Evolutionary conservation across 306 rosid genomes (phyloP).

Genomic region (Neltuma alba): DNA sequence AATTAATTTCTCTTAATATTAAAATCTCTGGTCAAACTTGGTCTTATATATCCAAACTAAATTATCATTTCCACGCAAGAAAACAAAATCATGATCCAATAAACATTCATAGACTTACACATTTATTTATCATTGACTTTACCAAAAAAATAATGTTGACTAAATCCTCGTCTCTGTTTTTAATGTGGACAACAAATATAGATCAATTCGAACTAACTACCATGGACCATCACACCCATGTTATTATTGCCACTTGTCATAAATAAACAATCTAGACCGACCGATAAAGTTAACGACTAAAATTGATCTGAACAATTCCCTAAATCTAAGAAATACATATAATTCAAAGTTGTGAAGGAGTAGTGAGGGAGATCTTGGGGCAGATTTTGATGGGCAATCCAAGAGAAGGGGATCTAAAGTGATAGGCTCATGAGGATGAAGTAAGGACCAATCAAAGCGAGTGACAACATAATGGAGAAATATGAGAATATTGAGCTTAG

Average conservation of each 20-base stretch:
- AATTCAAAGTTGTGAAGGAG: not conserved
- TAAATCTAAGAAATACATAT: not conserved
- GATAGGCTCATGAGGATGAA: constrained; percentile 59
- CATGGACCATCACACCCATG: not conserved
- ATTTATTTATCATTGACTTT: not conserved
- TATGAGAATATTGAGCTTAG: constrained; percentile 77
- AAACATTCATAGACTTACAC: not conserved
- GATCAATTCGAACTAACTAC: not conserved
- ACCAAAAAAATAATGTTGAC: not conserved
- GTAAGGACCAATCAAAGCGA: constrained; percentile 64
- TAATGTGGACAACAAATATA: not conserved
- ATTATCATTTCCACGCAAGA: not conserved
- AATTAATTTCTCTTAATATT: not conserved
- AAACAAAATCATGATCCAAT: not conserved
- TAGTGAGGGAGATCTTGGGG: constrained; percentile 44
- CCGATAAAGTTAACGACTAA: no score
- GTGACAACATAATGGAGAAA: constrained; percentile 75
- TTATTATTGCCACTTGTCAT: not conserved
- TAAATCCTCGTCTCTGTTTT: not conserved
- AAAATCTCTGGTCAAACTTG: not conserved
- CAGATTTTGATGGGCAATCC: constrained; percentile 83
- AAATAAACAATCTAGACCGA: no score
- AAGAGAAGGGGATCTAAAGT: constrained; percentile 78
- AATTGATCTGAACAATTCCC: no score
- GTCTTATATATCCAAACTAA: not conserved